Evolutionary conservation across 2,329 filamentous ascomycete species (phyloP).

Genomic region (Ophiostoma novo-ulmi): DNA sequence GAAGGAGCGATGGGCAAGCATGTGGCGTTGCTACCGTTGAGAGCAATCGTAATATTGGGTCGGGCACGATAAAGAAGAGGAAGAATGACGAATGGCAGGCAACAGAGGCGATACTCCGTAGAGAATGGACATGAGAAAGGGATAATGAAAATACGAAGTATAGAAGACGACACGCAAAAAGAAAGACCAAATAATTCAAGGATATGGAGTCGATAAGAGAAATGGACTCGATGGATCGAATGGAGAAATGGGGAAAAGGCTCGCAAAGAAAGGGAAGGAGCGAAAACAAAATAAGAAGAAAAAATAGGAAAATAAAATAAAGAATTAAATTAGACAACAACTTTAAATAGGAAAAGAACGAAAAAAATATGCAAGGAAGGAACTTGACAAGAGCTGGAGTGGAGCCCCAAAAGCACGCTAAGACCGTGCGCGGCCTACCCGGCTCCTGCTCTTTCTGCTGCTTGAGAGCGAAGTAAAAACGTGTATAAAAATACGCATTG

Average conservation of each 20-base stretch:
- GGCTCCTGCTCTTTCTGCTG: slow-evolving; percentile 17
- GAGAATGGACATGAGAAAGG: background rate
- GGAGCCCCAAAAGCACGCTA: slow-evolving; percentile 22
- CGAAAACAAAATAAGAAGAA: slow-evolving; percentile 5
- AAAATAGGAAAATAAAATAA: slow-evolving; percentile 6
- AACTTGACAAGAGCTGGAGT: slow-evolving; percentile 20
- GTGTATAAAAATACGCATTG: slow-evolving; percentile 34
- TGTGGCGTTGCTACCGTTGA: slow-evolving; percentile 3
- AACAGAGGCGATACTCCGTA: background rate
- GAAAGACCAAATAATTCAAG: background rate
- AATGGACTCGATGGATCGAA: slow-evolving; percentile 3
- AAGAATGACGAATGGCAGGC: background rate
- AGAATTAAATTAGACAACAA: slow-evolving; percentile 4
- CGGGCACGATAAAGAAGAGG: background rate
- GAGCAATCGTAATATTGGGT: background rate
- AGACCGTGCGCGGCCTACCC: slow-evolving; percentile 27
- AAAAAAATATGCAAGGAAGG: slow-evolving; percentile 15
- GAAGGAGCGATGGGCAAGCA: slow-evolving; percentile 6
- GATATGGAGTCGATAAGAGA: background rate
- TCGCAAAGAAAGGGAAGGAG: background rate
- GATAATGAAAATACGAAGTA: background rate
- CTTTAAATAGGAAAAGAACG: slow-evolving; percentile 11
- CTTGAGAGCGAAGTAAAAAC: slow-evolving; percentile 24
- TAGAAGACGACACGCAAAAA: background rate
- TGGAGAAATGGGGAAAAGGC: slow-evolving; percentile 1